phyloP scores from a whole-genome alignment of 2,329 filamentous ascomycete species.

The Fusarium solani-melongenae region DNA sequence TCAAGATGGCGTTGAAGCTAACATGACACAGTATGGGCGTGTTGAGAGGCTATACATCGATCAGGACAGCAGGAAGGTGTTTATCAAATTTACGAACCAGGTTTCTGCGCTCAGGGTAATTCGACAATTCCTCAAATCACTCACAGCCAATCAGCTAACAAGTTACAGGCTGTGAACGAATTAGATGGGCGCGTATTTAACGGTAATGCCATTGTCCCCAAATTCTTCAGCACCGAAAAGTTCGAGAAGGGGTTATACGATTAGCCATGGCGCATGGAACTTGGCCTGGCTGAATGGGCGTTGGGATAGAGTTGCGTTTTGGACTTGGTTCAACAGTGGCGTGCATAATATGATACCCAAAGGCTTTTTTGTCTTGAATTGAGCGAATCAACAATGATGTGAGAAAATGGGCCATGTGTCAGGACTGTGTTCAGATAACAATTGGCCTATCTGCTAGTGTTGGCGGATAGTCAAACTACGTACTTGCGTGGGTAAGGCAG shows the following conservation, averaged over 20 bases:
- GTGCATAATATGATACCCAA: conserved; percentile 11
- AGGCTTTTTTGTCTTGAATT: neutral
- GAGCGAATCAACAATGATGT: neutral
- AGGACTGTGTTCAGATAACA: neutral
- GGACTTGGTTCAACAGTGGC: neutral
- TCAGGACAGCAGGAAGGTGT: conserved; percentile 74
- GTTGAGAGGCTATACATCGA: conserved; percentile 85
- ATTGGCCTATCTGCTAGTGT: neutral
- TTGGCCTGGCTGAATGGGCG: neutral
- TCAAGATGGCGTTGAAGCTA: conserved; percentile 6
- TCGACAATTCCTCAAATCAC: neutral
- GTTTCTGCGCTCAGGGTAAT: conserved; percentile 85
- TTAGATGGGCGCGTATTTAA: conserved; percentile 90
- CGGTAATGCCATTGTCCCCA: conserved; percentile 83
- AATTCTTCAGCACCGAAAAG: conserved; percentile 83
- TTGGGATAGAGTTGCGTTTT: neutral
- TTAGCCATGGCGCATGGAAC: neutral
- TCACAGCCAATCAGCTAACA: conserved; percentile 3
- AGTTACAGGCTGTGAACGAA: conserved; percentile 81
- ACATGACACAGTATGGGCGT: conserved; percentile 73
- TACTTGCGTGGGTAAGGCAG: neutral
- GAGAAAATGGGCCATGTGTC: neutral
- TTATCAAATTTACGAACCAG: conserved; percentile 91
- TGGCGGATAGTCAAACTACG: neutral
- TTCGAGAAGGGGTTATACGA: conserved; percentile 77